These are phyloP conservation scores for Marsdenia floribunda DNA, from an alignment of 257 asterid species.

Conservation along the genomic window DNA sequence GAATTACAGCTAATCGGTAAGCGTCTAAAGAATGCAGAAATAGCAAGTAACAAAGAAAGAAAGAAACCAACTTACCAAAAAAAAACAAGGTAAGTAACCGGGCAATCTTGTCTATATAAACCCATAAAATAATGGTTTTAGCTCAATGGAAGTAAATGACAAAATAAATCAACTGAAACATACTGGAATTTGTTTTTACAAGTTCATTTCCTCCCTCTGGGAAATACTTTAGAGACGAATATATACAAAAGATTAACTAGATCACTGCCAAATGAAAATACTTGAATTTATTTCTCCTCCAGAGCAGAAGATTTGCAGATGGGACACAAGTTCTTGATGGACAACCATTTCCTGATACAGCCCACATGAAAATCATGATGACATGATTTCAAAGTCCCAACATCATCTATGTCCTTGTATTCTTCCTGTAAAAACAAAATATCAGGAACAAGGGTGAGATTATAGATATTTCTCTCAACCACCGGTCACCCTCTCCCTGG, in stretches of 20 bases:
- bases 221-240: slow-evolving; percentile 22
- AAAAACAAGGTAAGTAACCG: neutral
- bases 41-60: neutral
- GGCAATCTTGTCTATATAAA: neutral
- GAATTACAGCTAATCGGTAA: neutral
- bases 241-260: slow-evolving; percentile 25
- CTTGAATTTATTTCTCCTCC: slow-evolving; percentile 30
- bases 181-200: slow-evolving; percentile 21
- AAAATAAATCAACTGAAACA: slow-evolving; percentile 2
- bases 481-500: neutral
- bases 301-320: slow-evolving; percentile 62
- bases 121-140: neutral
- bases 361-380: slow-evolving; percentile 65
- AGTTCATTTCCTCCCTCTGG: slow-evolving; percentile 21
- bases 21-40: neutral
- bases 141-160: slow-evolving; percentile 5
- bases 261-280: slow-evolving; percentile 1
- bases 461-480: neutral
- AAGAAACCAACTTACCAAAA: neutral
- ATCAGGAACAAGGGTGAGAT: neutral
- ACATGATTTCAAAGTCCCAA: slow-evolving; percentile 53
- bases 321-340: slow-evolving; percentile 64
- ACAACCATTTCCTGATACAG: slow-evolving; percentile 67
- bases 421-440: slow-evolving; percentile 49
- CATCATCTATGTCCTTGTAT: slow-evolving; percentile 53